These are phyloP conservation scores for Quercus parvula DNA, from an alignment of 306 rosid species.

Conservation along the genomic window DNA sequence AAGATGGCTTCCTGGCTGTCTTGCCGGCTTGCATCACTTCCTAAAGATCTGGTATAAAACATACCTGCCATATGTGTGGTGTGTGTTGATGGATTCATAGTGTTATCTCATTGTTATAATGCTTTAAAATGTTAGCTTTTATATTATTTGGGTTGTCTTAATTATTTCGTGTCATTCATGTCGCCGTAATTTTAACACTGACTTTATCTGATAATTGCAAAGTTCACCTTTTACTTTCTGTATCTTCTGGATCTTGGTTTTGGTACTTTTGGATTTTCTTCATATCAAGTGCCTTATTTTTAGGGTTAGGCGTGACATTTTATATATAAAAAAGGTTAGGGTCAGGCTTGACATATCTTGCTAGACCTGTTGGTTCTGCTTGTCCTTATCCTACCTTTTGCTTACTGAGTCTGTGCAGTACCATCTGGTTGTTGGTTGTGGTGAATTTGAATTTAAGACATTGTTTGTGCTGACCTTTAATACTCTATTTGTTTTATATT, in stretches of 20 bases:
- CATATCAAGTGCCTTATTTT: neutral
- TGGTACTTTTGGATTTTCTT: neutral
- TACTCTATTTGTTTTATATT: no score
- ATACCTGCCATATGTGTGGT: constrained; percentile 13
- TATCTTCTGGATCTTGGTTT: neutral
- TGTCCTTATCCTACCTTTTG: neutral
- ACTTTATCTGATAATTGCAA: neutral
- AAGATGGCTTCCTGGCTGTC: constrained; percentile 46
- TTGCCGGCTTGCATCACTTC: constrained; percentile 40
- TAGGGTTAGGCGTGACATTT: neutral
- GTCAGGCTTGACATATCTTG: neutral
- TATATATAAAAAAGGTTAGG: no score
- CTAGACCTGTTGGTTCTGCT: neutral
- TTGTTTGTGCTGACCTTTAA: no score
- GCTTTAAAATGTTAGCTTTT: neutral
- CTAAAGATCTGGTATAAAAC: neutral
- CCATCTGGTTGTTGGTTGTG: constrained; percentile 11
- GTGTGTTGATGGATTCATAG: constrained; percentile 11
- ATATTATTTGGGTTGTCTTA: no score
- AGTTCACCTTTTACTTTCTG: neutral
- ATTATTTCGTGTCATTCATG: neutral
- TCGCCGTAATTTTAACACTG: neutral
- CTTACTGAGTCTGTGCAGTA: neutral
- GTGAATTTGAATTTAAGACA: no score
- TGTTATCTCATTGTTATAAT: neutral